phyloP scores from a whole-genome alignment of 352 stramenopile species.

The Phytopythium kandeliae region DNA sequence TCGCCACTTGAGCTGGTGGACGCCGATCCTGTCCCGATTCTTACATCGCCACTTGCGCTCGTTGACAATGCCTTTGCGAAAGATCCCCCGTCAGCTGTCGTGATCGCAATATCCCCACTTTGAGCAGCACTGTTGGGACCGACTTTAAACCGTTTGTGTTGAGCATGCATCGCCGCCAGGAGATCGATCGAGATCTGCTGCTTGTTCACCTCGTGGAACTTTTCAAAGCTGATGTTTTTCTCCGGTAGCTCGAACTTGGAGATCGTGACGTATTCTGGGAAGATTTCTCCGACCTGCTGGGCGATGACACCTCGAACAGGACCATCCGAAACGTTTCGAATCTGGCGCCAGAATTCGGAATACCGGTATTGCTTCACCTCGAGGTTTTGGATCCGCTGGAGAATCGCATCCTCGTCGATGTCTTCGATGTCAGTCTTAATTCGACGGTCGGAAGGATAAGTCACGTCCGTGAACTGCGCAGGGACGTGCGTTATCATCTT shows the following conservation, averaged over 20 bases:
- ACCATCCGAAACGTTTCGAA: constrained; percentile 73
- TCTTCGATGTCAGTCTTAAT: constrained; percentile 92
- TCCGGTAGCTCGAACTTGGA: constrained; percentile 83
- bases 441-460: constrained; percentile 84
- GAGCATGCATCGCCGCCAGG: constrained; percentile 85
- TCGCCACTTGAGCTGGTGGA: constrained; percentile 22
- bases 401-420: constrained; percentile 86
- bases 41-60: constrained; percentile 26
- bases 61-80: constrained; percentile 26
- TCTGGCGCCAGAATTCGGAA: constrained; percentile 84
- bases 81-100: constrained; percentile 35
- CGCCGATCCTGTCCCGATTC: constrained; percentile 29
- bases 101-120: constrained; percentile 41
- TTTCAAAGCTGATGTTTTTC: constrained; percentile 83
- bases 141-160: constrained; percentile 63
- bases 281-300: constrained; percentile 87
- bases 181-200: constrained; percentile 89
- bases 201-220: constrained; percentile 95
- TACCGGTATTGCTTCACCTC: constrained; percentile 91
- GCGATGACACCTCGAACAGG: constrained; percentile 90
- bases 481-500: constrained; percentile 70
- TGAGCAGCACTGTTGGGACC: constrained; percentile 30
- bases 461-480: constrained; percentile 88
- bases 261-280: constrained; percentile 91
- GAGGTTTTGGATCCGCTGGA: constrained; percentile 85